Base-by-base conservation (phyloP, 768 basidiomycete genomes). In the Pleurotus salmoneostramineus region DNA sequence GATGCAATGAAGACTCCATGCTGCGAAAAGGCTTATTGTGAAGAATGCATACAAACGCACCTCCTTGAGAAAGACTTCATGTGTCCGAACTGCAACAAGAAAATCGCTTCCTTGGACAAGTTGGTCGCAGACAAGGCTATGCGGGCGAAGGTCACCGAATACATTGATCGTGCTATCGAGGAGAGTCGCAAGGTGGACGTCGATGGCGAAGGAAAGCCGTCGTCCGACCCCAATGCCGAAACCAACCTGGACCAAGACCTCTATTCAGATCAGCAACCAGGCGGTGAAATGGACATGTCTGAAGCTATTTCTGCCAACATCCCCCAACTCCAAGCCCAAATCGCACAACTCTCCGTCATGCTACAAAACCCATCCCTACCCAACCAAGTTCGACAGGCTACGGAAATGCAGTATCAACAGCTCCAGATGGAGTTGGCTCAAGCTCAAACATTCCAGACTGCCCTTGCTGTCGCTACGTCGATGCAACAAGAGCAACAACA, bases 1-100 rank as follows among this genome's bases (percentile, higher is more conserved):
- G 94, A 98, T 67, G 94, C 95, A 47, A 91, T 96, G 68, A 90
- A 91, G 73, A 95, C 93, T 2, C 96, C 97, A 2, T 98, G 96
- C 73, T 98, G 96, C 77, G 84, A 83, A 63, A 92, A 88, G 43
- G 67, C 82, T 10, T 99, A 91, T 73, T 98, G 96, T 79, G 95
- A 98, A 73, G 96, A 98, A 71, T 98, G 96, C 74, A 91, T 99
- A 61, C 91, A 95, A 71, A 94, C 91, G 44, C 83, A 95, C 72
- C 79, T 99, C 51, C 83, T 96, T 62, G 96, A 98, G 71, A 86
- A 92, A 72, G 95, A 97, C 76, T 98, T 98, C 71, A 76, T 89
- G 58, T 98, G 96, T 73, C 95, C 93, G 6, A 85, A 87, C 63
- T 98, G 97, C 71, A 81, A 84, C 61, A 88, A 88, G 72, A 94